phyloP scores from a whole-genome alignment of 2,329 filamentous ascomycete genomes.

The Hypoxylon sp. region DNA sequence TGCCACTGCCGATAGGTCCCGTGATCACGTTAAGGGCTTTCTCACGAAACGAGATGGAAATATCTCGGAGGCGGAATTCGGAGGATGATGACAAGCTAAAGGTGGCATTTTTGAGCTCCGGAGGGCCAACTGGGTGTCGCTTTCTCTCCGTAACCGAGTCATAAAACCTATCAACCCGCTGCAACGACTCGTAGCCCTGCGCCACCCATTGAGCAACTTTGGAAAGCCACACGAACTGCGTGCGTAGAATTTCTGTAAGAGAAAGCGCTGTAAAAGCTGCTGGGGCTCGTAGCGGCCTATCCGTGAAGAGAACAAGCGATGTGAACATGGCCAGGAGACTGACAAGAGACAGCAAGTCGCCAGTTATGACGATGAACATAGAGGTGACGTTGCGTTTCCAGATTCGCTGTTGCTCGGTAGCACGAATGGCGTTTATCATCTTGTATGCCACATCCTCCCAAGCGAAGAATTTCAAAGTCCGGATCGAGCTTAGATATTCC shows the following conservation, averaged over 20 bases:
- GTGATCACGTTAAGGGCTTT: constrained; percentile 46
- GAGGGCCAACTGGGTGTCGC: constrained; percentile 43
- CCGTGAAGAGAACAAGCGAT: constrained; percentile 8
- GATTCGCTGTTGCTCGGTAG: constrained; percentile 43
- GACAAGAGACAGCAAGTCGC: constrained; percentile 27
- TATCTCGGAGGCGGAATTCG: constrained; percentile 38
- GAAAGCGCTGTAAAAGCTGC: constrained; percentile 37
- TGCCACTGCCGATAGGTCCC: constrained; percentile 47
- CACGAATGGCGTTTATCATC: constrained; percentile 42
- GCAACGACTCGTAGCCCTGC: constrained; percentile 41
- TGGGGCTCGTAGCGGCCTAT: constrained; percentile 18
- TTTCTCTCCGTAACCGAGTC: constrained; percentile 33
- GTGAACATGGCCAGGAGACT: constrained; percentile 20
- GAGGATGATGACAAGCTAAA: constrained; percentile 42
- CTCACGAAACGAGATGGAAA: constrained; percentile 16
- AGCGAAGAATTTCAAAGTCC: constrained; percentile 49
- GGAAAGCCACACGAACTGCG: constrained; percentile 35
- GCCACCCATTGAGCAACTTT: constrained; percentile 41
- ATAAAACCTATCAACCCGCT: constrained; percentile 47
- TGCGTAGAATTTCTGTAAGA: constrained; percentile 36
- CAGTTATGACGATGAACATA: constrained; percentile 32
- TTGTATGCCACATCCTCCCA: constrained; percentile 48
- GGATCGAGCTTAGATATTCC: constrained; percentile 47
- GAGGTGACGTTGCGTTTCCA: constrained; percentile 45
- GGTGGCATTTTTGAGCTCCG: constrained; percentile 42